Base-by-base conservation (phyloP, 1,284 basidiomycete species). In the Xerocomus nothofagi region DNA sequence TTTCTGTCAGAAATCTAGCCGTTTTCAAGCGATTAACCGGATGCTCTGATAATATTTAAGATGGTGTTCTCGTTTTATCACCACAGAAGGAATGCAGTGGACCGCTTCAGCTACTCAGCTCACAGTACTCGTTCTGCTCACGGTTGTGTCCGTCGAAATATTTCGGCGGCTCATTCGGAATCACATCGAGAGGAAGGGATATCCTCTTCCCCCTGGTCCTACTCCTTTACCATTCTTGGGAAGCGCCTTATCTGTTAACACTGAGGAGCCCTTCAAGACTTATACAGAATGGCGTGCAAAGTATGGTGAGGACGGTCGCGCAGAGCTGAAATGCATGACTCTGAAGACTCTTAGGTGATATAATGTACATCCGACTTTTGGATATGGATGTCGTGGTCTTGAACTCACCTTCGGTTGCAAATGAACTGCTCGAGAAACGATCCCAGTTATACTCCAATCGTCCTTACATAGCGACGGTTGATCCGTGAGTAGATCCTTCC, bases 361-460 rank as follows among this genome's bases (percentile, higher is more conserved):
- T 65, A 6, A 33, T 65, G 30, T 58, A 60, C 18, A 32, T 47
- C 20, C 51, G 51, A 30, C 45, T 62, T 18, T 36, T 65, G 39
- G 52, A 39, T 15, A 49, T 39, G 46, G 60, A 65, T 11, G 55
- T 63, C 7, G 39, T 62, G 2, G 39, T 61, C 33, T 30, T 65
- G 15, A 65, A 62, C 20, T 51, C 59, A 0, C 37, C 20, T 17
- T 43, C 47, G 3, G 53, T 48, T 4, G 43, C 47, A 3, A 24
- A 20, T n/a, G 57, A 62, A 0, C 29, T 63, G 4, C 47, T 61
- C 4, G 60, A 65, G 14, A 60, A 54, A 32, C 52, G 62, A 30
- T 58, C 62, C 2, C 49, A 39, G 6, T 45, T 54, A 33, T 63
- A 62, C 38, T 65, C 62, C 0, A 38, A 56, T 37, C 58, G 62